phyloP scores from a whole-genome alignment of 768 basidiomycete genomes.

The Grammothele lineata region DNA sequence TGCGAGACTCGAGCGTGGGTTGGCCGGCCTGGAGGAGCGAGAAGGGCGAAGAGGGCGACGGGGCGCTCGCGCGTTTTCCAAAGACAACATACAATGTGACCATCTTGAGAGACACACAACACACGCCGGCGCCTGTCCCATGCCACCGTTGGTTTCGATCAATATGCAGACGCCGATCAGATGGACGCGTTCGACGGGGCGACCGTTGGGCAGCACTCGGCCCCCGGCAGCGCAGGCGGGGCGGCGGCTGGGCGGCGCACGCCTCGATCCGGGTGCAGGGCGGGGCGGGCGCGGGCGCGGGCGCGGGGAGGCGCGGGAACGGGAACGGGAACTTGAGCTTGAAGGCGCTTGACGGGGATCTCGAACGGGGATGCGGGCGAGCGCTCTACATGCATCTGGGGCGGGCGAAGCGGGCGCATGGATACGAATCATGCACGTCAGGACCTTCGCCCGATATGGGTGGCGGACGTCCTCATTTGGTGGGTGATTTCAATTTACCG shows the following conservation, averaged over 20 bases:
- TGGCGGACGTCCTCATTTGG: constrained; percentile 14
- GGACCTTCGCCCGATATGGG: constrained; percentile 14
- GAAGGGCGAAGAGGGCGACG: neutral
- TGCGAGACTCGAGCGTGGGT: constrained; percentile 8
- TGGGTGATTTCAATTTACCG: constrained; percentile 18
- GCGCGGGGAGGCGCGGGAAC: neutral
- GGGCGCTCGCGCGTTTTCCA: constrained; percentile 4
- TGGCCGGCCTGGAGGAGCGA: neutral
- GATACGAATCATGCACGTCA: constrained; percentile 20
- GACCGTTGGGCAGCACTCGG: no score
- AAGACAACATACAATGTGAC: constrained; percentile 17
- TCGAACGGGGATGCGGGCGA: neutral
- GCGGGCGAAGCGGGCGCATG: constrained; percentile 9
- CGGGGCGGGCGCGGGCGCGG: neutral
- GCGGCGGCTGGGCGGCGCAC: no score
- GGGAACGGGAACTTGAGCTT: neutral
- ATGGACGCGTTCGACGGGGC: no score
- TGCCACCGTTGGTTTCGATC: constrained; percentile 10
- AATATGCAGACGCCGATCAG: constrained; percentile 6
- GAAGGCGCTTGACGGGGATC: neutral
- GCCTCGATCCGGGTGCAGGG: no score
- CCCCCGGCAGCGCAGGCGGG: no score
- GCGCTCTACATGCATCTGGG: no score
- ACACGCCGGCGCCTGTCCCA: constrained; percentile 11
- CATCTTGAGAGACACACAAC: constrained; percentile 15